Percentiles rank a stretch among this genome's conserved stretches.
Conservation (phyloP, 768 basidiomycete genomes). For the Agrocybe chaxingu region DNA sequence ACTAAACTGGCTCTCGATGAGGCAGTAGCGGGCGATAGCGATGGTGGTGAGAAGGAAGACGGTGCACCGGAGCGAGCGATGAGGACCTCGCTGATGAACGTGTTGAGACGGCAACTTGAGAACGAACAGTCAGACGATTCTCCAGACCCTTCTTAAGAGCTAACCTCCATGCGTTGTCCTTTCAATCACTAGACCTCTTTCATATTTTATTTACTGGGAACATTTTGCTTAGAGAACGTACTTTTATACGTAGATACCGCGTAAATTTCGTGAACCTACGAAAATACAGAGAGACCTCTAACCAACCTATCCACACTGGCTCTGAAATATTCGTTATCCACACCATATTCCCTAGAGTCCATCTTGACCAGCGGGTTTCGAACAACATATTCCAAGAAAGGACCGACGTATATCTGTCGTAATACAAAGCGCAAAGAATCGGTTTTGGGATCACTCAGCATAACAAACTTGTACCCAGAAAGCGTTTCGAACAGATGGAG, state of each 20-base stretch:
- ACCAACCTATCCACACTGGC: constrained; percentile 74
- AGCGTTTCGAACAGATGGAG: constrained; percentile 90
- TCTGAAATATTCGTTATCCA: constrained; percentile 93
- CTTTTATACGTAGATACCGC: background rate
- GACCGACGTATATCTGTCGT: constrained; percentile 89
- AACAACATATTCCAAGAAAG: constrained; percentile 92
- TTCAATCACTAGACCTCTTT: background rate
- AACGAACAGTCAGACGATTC: constrained; percentile 37
- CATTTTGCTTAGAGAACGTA: background rate
- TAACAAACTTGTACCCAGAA: constrained; percentile 93
- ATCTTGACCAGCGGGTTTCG: constrained; percentile 84
- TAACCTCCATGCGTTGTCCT: too few relatives aligned
- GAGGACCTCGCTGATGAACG: constrained; percentile 83
- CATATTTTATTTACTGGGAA: background rate
- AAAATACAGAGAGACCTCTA: constrained; percentile 50
- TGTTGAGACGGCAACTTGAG: constrained; percentile 80
- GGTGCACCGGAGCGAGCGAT: constrained; percentile 75
- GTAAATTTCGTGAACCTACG: constrained; percentile 17
- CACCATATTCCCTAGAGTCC: constrained; percentile 79
- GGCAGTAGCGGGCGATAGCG: constrained; percentile 83
- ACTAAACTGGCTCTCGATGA: constrained; percentile 92
- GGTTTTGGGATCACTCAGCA: constrained; percentile 83
- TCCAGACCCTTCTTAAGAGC: background rate
- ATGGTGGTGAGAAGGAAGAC: constrained; percentile 60
- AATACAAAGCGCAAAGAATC: constrained; percentile 82